Base-by-base conservation (phyloP, 2,329 filamentous ascomycete genomes). In the Metarhizium rileyi region DNA sequence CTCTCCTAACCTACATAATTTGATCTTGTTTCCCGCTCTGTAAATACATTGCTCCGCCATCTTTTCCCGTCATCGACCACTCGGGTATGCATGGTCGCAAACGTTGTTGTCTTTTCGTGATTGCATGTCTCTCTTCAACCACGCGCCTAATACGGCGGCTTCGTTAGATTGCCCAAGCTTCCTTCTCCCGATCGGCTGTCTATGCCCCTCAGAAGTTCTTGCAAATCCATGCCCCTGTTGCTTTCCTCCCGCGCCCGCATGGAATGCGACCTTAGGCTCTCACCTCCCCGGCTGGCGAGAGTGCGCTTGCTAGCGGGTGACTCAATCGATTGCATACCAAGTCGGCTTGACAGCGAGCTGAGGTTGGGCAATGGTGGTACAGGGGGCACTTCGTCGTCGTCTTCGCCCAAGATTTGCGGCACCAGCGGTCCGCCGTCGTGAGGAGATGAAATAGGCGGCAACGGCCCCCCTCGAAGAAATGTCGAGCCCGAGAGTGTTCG, bases 341-440 rank as follows among this genome's bases (percentile, higher is more conserved):
- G 59, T 55, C 60, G 63, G 47, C 59, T 57, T 18, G 65, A 59
- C 40, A 63, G 50, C 8, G 63, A 53, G 20, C 55, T 63, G 18
- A 68, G 55, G 48, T 64, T 66, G 14, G 77, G 78, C 53, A 81
- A 61, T 1, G 76, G 76, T 5, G 78, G 78, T 12, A 81, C 77
- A 0, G 78, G 78, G 3, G 78, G 78, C 7, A 80, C 75, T 0
- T 61, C 58, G 4, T 59, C 63, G 5, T 62, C 56, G 10, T 65
- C 26, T 18, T 50, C 46, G 8, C 25, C 8, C 8, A 50, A 20
- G 2, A n/a, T 16, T 4, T 45, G 47, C 2, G 8, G 8, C 22
- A 20, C n/a, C 1, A 40, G n/a, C 5, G 40, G 33, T 3, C 41
- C 22, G 6, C 49, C 51, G 22, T 55, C 57, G 30, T 66, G 63